A percentile compares a stretch with the other conserved stretches of the same genome.
These are phyloP conservation scores for Penicillium thymicola DNA, from an alignment of 2,329 filamentous ascomycete species.

Conservation along the genomic window DNA sequence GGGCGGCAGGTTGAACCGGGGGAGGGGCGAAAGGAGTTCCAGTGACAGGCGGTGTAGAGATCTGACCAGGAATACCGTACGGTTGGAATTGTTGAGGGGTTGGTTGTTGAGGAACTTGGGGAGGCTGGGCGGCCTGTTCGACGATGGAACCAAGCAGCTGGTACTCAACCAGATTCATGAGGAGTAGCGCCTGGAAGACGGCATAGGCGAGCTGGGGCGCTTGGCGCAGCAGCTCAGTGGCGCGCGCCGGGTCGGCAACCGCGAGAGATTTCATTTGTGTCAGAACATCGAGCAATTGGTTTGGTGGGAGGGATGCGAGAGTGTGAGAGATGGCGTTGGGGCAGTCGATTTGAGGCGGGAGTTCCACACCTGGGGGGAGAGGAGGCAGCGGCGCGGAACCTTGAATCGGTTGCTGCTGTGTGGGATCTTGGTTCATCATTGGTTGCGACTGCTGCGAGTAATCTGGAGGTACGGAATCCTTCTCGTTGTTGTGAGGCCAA, in stretches of 20 bases:
- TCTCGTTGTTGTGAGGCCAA: slow-evolving; percentile 88
- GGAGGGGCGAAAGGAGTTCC: slow-evolving; percentile 45
- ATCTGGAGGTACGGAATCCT: slow-evolving; percentile 58
- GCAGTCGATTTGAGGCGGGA: slow-evolving; percentile 77
- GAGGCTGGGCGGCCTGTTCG: slow-evolving; percentile 54
- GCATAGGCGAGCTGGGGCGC: slow-evolving; percentile 92
- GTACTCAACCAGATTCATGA: slow-evolving; percentile 89
- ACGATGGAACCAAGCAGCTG: slow-evolving; percentile 78
- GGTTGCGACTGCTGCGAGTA: slow-evolving; percentile 44
- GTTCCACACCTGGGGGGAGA: slow-evolving; percentile 78
- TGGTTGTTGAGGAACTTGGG: slow-evolving; percentile 39
- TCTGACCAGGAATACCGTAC: slow-evolving; percentile 44
- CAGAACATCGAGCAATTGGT: slow-evolving; percentile 89
- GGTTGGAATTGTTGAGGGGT: slow-evolving; percentile 36
- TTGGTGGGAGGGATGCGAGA: slow-evolving; percentile 77
- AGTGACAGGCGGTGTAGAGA: slow-evolving; percentile 52
- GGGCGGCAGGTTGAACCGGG: slow-evolving; percentile 42
- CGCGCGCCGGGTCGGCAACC: slow-evolving; percentile 74
- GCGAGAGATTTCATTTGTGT: slow-evolving; percentile 91
- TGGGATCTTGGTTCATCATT: slow-evolving; percentile 35
- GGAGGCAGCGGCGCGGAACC: slow-evolving; percentile 64
- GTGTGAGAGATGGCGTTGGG: slow-evolving; percentile 91
- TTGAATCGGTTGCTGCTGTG: slow-evolving; percentile 36
- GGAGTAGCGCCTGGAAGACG: slow-evolving; percentile 87
- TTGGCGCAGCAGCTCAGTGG: slow-evolving; percentile 79